Conservation (phyloP, 352 stramenopile species). For the Globisporangium irregulare region DNA sequence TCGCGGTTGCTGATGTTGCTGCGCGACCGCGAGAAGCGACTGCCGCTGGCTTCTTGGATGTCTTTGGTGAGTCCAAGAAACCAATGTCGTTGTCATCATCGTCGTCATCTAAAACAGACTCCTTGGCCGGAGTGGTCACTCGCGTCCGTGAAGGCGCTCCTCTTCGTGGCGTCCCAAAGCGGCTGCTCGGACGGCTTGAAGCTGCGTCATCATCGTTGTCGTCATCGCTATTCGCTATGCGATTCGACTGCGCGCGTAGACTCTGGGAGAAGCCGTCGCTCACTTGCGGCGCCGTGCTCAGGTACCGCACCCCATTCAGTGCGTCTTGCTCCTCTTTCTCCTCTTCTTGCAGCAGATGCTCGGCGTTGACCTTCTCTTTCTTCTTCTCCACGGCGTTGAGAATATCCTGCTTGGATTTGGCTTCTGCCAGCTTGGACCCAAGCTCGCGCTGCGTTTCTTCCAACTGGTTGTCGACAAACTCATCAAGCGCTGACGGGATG, state of each 20-base stretch:
- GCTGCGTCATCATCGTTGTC: slow-evolving; percentile 19
- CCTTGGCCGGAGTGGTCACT: slow-evolving; percentile 3
- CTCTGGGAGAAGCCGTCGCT: slow-evolving; percentile 20
- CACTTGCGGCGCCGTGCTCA: slow-evolving; percentile 1
- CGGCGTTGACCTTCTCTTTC: slow-evolving; percentile 51
- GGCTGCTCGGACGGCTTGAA: slow-evolving; percentile 25
- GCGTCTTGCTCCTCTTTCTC: slow-evolving; percentile 30
- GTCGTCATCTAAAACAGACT: slow-evolving; percentile 11
- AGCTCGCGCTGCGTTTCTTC: slow-evolving; percentile 75
- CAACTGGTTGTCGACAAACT: slow-evolving; percentile 68
- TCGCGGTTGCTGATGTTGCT: slow-evolving; percentile 2
- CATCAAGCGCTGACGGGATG: slow-evolving; percentile 69
- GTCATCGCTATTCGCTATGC: slow-evolving; percentile 1
- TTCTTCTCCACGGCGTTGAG: slow-evolving; percentile 65
- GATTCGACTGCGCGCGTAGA: slow-evolving; percentile 21
- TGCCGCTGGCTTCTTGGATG: slow-evolving; percentile 6
- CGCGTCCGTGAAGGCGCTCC: neutral
- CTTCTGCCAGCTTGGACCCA: slow-evolving; percentile 30
- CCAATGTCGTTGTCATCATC: slow-evolving; percentile 13
- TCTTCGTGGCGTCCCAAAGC: slow-evolving; percentile 24
- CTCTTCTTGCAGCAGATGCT: slow-evolving; percentile 49
- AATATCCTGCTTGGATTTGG: slow-evolving; percentile 64
- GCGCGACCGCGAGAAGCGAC: slow-evolving; percentile 25
- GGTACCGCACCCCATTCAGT: slow-evolving; percentile 7
- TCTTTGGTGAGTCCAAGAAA: slow-evolving; percentile 4